phyloP scores from a whole-genome alignment of 1,284 basidiomycete genomes.

The Naganishia albida region DNA sequence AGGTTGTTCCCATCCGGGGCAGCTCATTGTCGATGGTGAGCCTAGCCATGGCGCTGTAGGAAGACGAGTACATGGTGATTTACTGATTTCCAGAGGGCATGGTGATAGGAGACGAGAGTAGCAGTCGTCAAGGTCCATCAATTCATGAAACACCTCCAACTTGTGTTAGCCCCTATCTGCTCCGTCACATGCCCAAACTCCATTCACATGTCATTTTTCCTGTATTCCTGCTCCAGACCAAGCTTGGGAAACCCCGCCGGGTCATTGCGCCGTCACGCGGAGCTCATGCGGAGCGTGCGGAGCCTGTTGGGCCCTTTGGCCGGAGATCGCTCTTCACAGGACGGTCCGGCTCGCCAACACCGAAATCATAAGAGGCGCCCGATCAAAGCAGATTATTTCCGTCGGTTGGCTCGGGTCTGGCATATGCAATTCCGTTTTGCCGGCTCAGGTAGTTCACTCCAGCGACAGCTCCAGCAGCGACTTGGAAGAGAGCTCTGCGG shows the following conservation, averaged over 20 bases:
- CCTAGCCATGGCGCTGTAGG: constrained; percentile 31
- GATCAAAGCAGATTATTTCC: constrained; percentile 8
- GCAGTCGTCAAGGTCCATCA: background rate
- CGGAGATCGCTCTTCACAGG: background rate
- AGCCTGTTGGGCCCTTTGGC: background rate
- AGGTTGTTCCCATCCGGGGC: background rate
- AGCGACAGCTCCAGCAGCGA: background rate
- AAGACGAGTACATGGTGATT: constrained; percentile 10
- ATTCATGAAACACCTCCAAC: background rate
- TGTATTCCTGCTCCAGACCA: background rate
- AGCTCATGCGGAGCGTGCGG: background rate
- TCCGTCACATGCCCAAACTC: constrained; percentile 4
- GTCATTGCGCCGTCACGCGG: constrained; percentile 8
- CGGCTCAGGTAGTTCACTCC: background rate
- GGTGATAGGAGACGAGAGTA: background rate
- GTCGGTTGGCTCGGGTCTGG: background rate
- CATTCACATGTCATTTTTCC: background rate
- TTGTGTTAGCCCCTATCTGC: background rate
- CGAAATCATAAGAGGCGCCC: background rate
- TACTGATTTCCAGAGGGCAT: background rate
- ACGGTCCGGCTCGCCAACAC: background rate
- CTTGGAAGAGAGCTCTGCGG: background rate
- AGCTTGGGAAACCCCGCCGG: background rate
- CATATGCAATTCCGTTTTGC: constrained; percentile 7
- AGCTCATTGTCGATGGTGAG: constrained; percentile 25